Evolutionary conservation across 169 alveolate genomes (phyloP), one percentile per base, ranked within the genome.

Genomic region (Plasmodium yoelii): DNA sequence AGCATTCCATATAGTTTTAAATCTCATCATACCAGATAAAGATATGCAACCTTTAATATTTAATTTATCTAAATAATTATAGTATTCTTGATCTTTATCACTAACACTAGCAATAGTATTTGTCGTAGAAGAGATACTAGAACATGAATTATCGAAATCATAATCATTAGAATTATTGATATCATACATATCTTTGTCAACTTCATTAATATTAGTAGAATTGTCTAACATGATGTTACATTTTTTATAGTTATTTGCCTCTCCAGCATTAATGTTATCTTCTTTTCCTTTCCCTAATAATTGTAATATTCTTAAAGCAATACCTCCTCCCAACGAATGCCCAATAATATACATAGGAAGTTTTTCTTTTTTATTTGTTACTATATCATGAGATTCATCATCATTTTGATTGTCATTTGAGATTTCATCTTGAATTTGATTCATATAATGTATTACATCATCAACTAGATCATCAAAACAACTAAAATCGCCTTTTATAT

Each of bases 271-370:
- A 13, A 53, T 67, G 42, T 22, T 53, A 49, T 82, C 61, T 28
- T 82, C 64, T 51, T 34, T 15, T 64, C 70, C 46, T 34, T 56
- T 69, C 26, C 61, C 18, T 18, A 73, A 73, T 59, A 77, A 39
- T 44, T 89, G 84, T 65, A 87, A 87, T 34, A 74, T 59, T 18
- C 94, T 34, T 42, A 89, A 63, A 19, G 64, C 95, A 18, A 92
- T 87, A 87, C 86, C 86, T 13, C 95, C 95, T 10, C 95, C 95
- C 95, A 92, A 89, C 34, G 93, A 87, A 44, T 80, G 44, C 24
- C 95, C 95, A 5, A 69, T 18, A 44, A 92, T 63, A 80, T 60
- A 87, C 13, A 73, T 71, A 49, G 77, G 91, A 34, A 42, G 61
- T 15, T 1, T 65, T 26, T 34, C 5, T 24, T 19, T 61, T 13